Evolutionary conservation across 176 grass and related monocot genomes (phyloP).

Genomic region (Eremochloa ophiuroides): DNA sequence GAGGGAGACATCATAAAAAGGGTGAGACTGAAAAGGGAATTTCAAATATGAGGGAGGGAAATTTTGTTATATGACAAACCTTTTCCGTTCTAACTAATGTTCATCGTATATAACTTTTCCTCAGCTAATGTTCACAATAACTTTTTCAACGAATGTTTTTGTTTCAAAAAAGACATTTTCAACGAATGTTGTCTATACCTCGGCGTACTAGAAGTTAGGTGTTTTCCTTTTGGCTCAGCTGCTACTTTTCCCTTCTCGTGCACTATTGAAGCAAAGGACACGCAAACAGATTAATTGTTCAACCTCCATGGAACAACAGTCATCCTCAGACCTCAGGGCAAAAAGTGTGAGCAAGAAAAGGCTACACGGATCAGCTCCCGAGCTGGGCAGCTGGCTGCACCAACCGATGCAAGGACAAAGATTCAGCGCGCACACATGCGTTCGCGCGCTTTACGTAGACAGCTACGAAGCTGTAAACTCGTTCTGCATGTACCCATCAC

Average conservation of each 20-base stretch:
- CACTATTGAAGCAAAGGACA: neutral
- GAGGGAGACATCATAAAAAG: neutral
- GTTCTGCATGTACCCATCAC: neutral
- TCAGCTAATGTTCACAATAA: neutral
- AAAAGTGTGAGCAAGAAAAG: too few relatives aligned
- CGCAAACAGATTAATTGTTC: slow-evolving; percentile 31
- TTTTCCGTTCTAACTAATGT: neutral
- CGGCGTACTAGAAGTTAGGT: neutral
- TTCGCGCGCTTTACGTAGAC: neutral
- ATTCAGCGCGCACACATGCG: neutral
- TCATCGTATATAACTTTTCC: too few relatives aligned
- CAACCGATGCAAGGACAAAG: slow-evolving; percentile 12
- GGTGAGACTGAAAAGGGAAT: neutral
- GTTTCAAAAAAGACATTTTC: too few relatives aligned
- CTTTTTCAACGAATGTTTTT: neutral
- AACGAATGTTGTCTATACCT: neutral
- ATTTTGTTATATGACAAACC: neutral
- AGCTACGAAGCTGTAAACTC: neutral
- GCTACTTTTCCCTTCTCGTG: neutral
- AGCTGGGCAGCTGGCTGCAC: slow-evolving; percentile 34
- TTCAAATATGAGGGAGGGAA: neutral
- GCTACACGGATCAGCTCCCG: neutral
- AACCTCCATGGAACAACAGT: slow-evolving; percentile 14
- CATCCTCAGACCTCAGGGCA: too few relatives aligned
- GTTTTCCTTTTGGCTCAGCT: neutral